A percentile compares a stretch with the other conserved stretches of the same genome.
phyloP scores from a whole-genome alignment of 768 basidiomycete genomes.

The Russula vinacea region DNA sequence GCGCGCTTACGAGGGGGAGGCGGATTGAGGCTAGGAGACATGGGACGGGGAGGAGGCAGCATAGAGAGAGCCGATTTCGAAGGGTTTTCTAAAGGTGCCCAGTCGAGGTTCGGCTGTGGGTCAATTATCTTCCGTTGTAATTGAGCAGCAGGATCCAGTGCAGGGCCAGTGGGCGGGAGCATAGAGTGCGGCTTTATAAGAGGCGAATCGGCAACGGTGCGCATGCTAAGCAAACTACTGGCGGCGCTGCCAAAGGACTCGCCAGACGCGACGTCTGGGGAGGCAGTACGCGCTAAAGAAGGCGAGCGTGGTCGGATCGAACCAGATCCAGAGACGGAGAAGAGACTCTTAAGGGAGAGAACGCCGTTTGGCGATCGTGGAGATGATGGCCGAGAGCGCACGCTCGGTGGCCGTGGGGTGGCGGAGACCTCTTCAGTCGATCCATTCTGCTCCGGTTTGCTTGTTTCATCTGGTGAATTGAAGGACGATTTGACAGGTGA shows the following conservation, averaged over 20 bases:
- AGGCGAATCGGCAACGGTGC: slow-evolving; percentile 36
- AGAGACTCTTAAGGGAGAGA: slow-evolving; percentile 59
- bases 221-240: slow-evolving; percentile 51
- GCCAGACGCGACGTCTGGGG: slow-evolving; percentile 40
- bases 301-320: slow-evolving; percentile 53
- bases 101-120: slow-evolving; percentile 28
- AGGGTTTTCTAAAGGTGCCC: slow-evolving; percentile 27
- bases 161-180: slow-evolving; percentile 25
- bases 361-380: slow-evolving; percentile 40
- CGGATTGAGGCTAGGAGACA: slow-evolving; percentile 36
- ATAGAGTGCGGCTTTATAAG: slow-evolving; percentile 32
- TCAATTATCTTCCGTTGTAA: slow-evolving; percentile 29
- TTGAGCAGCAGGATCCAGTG: slow-evolving; percentile 12
- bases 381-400: slow-evolving; percentile 32
- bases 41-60: slow-evolving; percentile 28
- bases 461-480: slow-evolving; percentile 16
- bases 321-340: slow-evolving; percentile 42
- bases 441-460: slow-evolving; percentile 8
- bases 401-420: slow-evolving; percentile 33
- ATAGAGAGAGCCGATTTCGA: slow-evolving; percentile 31
- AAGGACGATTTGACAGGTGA: slow-evolving; percentile 33
- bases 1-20: slow-evolving; percentile 36
- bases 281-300: slow-evolving; percentile 41
- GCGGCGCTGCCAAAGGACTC: slow-evolving; percentile 59
- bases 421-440: slow-evolving; percentile 5